These are phyloP conservation scores for Basidioascus undulatus DNA, from an alignment of 768 basidiomycete species.

Conservation along the genomic window DNA sequence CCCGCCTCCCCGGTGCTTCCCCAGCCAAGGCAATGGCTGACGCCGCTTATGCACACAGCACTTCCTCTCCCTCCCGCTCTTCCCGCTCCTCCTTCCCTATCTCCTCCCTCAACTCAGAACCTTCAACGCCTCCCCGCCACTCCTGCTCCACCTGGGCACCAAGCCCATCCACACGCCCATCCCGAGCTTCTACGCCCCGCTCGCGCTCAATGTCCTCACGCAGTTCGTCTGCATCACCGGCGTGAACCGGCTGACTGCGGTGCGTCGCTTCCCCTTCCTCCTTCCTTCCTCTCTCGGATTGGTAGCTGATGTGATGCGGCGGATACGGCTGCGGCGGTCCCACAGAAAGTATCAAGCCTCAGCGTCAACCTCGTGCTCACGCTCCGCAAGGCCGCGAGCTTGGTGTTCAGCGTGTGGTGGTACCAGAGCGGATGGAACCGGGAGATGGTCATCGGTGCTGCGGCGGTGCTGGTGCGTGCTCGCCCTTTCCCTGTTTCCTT, in stretches of 20 bases:
- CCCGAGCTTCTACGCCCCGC: slow-evolving; percentile 29
- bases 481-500: no score
- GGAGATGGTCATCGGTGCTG: slow-evolving; percentile 38
- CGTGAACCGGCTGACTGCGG: slow-evolving; percentile 57
- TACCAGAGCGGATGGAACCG: slow-evolving; percentile 49
- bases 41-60: slow-evolving; percentile 26
- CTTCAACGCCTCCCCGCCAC: not conserved
- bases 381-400: slow-evolving; percentile 50
- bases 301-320: no score
- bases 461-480: slow-evolving; percentile 51
- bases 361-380: slow-evolving; percentile 63
- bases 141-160: no score
- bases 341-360: slow-evolving; percentile 49
- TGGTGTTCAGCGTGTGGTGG: slow-evolving; percentile 65
- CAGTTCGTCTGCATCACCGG: slow-evolving; percentile 64
- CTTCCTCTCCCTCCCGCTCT: slow-evolving; percentile 49
- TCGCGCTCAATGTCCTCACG: slow-evolving; percentile 39
- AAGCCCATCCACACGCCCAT: no score
- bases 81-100: slow-evolving; percentile 33
- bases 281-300: no score
- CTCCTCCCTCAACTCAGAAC: slow-evolving; percentile 3
- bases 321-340: no score
- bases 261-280: slow-evolving; percentile 19
- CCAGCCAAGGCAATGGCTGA: not conserved
- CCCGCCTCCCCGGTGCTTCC: not conserved